A percentile compares a stretch with the other conserved stretches of the same genome.
phyloP scores from a whole-genome alignment of 2,329 filamentous ascomycete genomes.

The Zymoseptoria passerinii region DNA sequence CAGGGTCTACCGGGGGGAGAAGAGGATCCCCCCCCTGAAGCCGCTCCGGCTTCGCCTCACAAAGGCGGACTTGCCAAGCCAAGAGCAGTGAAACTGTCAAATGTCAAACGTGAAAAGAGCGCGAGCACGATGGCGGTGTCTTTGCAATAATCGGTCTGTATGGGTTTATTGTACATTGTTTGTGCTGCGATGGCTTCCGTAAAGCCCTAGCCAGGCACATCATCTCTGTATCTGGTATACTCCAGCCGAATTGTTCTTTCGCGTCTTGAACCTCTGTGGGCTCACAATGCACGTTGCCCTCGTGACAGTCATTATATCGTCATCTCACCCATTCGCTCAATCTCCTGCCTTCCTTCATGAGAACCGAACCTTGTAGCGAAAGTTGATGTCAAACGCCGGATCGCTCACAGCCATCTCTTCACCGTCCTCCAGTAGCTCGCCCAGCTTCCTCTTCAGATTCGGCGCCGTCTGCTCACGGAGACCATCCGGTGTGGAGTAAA shows the following conservation, averaged over 20 bases:
- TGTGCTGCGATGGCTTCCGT: neutral
- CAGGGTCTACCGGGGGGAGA: neutral
- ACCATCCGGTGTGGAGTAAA: slow-evolving; percentile 75
- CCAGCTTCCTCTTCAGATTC: slow-evolving; percentile 71
- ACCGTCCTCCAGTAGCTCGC: slow-evolving; percentile 67
- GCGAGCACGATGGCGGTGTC: neutral
- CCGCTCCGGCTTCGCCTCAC: neutral
- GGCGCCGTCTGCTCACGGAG: slow-evolving; percentile 76
- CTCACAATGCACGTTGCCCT: neutral
- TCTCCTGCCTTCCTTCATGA: neutral
- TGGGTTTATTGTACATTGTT: neutral
- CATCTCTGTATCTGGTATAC: neutral
- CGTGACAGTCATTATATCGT: neutral
- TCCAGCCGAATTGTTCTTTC: neutral
- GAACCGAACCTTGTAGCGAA: slow-evolving; percentile 47
- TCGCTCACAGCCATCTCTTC: slow-evolving; percentile 91
- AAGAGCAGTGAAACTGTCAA: neutral
- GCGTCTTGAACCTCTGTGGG: neutral
- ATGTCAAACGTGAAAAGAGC: neutral
- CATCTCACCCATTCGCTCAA: neutral
- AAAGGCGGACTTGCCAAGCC: neutral
- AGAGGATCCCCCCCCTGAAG: neutral
- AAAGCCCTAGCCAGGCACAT: neutral
- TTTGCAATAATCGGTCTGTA: neutral
- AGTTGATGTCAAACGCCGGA: slow-evolving; percentile 72